Evolutionary conservation across 148 eudicot genomes (phyloP), one percentile per base, ranked within the genome.

Genomic region (Cornus suecica): DNA sequence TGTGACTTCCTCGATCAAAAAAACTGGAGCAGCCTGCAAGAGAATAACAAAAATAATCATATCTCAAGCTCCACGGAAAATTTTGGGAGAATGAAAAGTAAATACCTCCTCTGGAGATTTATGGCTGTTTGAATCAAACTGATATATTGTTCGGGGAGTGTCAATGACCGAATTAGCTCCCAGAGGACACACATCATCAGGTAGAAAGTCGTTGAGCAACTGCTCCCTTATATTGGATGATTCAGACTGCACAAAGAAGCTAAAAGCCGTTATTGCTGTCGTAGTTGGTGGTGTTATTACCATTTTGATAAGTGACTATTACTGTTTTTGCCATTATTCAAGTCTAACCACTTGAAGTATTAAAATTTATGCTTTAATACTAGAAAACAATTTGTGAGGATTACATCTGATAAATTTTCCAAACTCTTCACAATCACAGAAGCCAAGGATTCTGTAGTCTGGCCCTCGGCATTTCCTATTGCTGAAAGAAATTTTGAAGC

Each of bases 151-250:
- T 34, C 77, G 66, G 1, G 89, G 83, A 52, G 72, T 71, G 69
- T 87, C 90, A 18, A n/a, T 31, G 69, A 80, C 83, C 29, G 84
- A 75, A 51, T 84, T 85, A 41, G 90, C 80, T 23, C 90, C 92
- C 25, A 88, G 67, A 69, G 88, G 87, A 75, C 88, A 85, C 64
- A 87, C 89, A 68, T 86, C 88, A 76, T 84, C 85, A 34, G 92
- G 92, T 74, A 84, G 74, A 78, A 86, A 88, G 64, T 84, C 92
- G 73, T 83, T 83, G 26, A 88, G 92, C 79, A 88, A 84, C 75
- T 86, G 86, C 83, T 88, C 88, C 82, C 70, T 79, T 68, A 83
- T 78, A 13, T 63, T 73, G 80, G 79, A 77, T 56, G 78, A 68
- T 74, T 84, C 90, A 60, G 82, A 77, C 92, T 88, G 77, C 52